Conservation (phyloP, 345 rosid species). For the Linum trigynum region DNA sequence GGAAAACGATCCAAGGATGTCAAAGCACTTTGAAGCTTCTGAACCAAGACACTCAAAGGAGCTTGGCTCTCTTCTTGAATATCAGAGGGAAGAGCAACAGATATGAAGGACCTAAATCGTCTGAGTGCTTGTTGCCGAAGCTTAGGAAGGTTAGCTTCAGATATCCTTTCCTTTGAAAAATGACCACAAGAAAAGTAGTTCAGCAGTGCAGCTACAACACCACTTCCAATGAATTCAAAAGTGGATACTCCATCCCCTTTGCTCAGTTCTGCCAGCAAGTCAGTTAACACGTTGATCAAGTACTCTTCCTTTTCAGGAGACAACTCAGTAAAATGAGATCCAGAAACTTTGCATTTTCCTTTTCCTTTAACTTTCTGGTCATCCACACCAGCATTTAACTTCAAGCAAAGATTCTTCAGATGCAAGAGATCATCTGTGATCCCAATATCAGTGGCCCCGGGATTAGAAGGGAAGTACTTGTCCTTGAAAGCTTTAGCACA, state of each 20-base stretch:
- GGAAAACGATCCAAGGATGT: constrained; percentile 95
- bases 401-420: constrained; percentile 72
- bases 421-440: constrained; percentile 89
- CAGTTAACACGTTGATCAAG: constrained; percentile 64
- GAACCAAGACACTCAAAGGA: constrained; percentile 77
- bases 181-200: constrained; percentile 86
- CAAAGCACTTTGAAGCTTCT: constrained; percentile 95
- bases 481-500: constrained; percentile 88
- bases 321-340: constrained; percentile 38
- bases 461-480: constrained; percentile 68
- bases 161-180: constrained; percentile 75
- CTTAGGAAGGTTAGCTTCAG: constrained; percentile 63
- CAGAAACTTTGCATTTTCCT: constrained; percentile 81
- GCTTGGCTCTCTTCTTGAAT: constrained; percentile 37
- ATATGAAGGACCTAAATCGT: constrained; percentile 71
- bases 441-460: constrained; percentile 69
- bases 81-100: constrained; percentile 62
- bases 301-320: constrained; percentile 72
- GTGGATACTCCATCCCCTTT: constrained; percentile 99
- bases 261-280: constrained; percentile 75
- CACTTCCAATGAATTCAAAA: constrained; percentile 97
- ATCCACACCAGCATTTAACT: constrained; percentile 65
- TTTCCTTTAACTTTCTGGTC: constrained; percentile 78
- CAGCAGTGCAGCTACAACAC: constrained; percentile 88
- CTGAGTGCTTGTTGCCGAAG: constrained; percentile 74